phyloP scores from a whole-genome alignment of 768 basidiomycete genomes.

The Pleurotus salmoneostramineus region DNA sequence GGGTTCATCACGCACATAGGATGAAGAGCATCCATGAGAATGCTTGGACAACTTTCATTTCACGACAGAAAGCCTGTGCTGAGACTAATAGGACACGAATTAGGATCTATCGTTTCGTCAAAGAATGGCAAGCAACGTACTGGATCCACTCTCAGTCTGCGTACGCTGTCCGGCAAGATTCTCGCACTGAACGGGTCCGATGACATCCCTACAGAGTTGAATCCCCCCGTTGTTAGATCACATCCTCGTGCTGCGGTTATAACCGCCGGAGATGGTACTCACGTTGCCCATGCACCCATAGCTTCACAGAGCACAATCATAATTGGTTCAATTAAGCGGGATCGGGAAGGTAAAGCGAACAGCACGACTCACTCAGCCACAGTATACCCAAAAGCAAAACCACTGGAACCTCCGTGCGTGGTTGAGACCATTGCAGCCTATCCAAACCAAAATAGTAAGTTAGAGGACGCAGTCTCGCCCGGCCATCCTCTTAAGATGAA shows the following conservation, averaged over 20 bases:
- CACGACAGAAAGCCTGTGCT: slow-evolving; percentile 58
- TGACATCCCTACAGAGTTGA: slow-evolving; percentile 51
- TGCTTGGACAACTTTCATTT: slow-evolving; percentile 77
- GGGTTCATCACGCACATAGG: slow-evolving; percentile 15
- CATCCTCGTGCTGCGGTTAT: neutral
- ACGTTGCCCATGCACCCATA: slow-evolving; percentile 76
- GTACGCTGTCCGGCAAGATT: slow-evolving; percentile 34
- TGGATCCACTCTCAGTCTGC: slow-evolving; percentile 49
- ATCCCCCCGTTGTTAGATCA: too few species aligned
- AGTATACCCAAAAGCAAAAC: slow-evolving; percentile 54
- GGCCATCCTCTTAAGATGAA: too few species aligned
- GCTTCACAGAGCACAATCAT: slow-evolving; percentile 26
- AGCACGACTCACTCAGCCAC: slow-evolving; percentile 59
- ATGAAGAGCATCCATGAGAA: slow-evolving; percentile 76
- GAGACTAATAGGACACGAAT: slow-evolving; percentile 40
- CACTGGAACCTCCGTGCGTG: slow-evolving; percentile 52
- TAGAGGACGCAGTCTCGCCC: neutral
- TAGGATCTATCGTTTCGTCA: neutral
- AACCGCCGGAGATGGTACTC: slow-evolving; percentile 17
- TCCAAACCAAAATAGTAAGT: neutral
- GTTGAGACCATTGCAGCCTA: slow-evolving; percentile 71
- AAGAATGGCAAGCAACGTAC: slow-evolving; percentile 32
- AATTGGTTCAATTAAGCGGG: too few species aligned
- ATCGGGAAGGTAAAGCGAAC: too few species aligned
- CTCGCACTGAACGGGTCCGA: slow-evolving; percentile 62